phyloP scores from a whole-genome alignment of 2,329 filamentous ascomycete species.

The Curvularia eragrostidis region DNA sequence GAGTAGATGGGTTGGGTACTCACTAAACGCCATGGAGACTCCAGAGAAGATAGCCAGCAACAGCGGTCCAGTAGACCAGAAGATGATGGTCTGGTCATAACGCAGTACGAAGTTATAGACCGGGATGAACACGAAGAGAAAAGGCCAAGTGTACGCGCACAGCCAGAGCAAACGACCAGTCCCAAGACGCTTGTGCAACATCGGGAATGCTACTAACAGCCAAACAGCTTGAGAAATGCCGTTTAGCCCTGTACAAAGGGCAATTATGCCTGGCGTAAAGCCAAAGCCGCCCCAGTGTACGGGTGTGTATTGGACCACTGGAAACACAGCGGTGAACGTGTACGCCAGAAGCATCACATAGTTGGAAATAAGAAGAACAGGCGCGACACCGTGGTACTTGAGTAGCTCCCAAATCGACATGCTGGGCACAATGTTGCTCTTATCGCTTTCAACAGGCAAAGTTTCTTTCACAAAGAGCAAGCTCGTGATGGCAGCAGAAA shows the following conservation, averaged over 20 bases:
- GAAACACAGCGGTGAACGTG: slow-evolving; percentile 72
- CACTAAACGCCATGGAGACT: slow-evolving; percentile 54
- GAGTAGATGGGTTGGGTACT: slow-evolving; percentile 19
- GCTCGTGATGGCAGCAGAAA: slow-evolving; percentile 60
- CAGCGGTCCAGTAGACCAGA: slow-evolving; percentile 62
- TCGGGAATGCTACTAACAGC: slow-evolving; percentile 74
- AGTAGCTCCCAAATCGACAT: slow-evolving; percentile 64
- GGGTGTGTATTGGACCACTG: slow-evolving; percentile 72
- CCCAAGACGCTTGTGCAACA: slow-evolving; percentile 69
- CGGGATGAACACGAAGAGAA: slow-evolving; percentile 65
- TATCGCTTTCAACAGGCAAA: slow-evolving; percentile 36
- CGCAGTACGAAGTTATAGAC: slow-evolving; percentile 65
- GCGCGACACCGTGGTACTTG: slow-evolving; percentile 67
- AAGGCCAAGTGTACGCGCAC: slow-evolving; percentile 67
- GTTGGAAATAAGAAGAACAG: slow-evolving; percentile 69
- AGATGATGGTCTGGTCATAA: slow-evolving; percentile 53
- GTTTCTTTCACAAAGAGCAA: slow-evolving; percentile 68
- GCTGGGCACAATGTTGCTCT: slow-evolving; percentile 30
- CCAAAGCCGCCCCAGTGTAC: slow-evolving; percentile 68
- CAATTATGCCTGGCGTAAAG: slow-evolving; percentile 69
- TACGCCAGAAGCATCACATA: slow-evolving; percentile 73
- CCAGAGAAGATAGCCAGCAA: slow-evolving; percentile 7
- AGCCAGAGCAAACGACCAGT: slow-evolving; percentile 69
- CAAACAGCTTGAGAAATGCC: slow-evolving; percentile 73
- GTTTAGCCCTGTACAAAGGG: slow-evolving; percentile 67